A percentile compares a stretch with the other conserved stretches of the same genome.
phyloP scores from a whole-genome alignment of 306 rosid genomes.

The Glycyrrhiza uralensis region DNA sequence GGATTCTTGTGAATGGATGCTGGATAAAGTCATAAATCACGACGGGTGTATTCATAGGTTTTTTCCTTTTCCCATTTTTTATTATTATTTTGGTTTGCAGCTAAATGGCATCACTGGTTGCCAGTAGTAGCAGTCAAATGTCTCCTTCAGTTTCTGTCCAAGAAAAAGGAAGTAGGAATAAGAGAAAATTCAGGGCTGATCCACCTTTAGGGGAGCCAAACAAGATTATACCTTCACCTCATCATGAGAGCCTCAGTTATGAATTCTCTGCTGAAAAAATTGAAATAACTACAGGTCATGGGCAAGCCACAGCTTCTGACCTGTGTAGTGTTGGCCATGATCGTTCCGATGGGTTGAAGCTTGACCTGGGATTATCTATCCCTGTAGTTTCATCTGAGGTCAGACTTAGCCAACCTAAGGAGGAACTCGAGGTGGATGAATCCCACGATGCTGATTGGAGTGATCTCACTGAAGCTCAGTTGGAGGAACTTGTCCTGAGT shows the following conservation, averaged over 20 bases:
- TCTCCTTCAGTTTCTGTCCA: slow-evolving; percentile 57
- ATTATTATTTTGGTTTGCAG: slow-evolving; percentile 45
- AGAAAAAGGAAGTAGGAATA: slow-evolving; percentile 87
- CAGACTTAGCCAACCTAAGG: slow-evolving; percentile 49
- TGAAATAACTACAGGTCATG: slow-evolving; percentile 44
- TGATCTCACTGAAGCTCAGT: slow-evolving; percentile 73
- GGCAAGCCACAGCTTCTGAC: slow-evolving; percentile 47
- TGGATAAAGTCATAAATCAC: not conserved
- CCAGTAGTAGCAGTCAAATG: slow-evolving; percentile 48
- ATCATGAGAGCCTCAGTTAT: slow-evolving; percentile 58
- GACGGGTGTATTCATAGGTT: slow-evolving; percentile 26
- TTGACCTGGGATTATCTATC: slow-evolving; percentile 74
- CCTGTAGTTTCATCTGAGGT: slow-evolving; percentile 41
- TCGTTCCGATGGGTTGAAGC: slow-evolving; percentile 71
- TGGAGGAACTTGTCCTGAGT: slow-evolving; percentile 73
- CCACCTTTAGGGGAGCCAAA: slow-evolving; percentile 61
- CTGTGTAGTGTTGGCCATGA: slow-evolving; percentile 50
- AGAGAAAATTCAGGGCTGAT: slow-evolving; percentile 96
- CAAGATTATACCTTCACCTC: slow-evolving; percentile 52
- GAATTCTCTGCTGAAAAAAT: slow-evolving; percentile 81
- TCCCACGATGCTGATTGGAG: slow-evolving; percentile 80
- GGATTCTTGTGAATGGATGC: slow-evolving; percentile 21
- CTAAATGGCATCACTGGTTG: slow-evolving; percentile 78
- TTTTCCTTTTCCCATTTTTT: not conserved
- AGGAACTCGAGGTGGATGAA: slow-evolving; percentile 61